Evolutionary conservation across 2,329 filamentous ascomycete species (phyloP).

Genomic region (Pezicula rhizophila): DNA sequence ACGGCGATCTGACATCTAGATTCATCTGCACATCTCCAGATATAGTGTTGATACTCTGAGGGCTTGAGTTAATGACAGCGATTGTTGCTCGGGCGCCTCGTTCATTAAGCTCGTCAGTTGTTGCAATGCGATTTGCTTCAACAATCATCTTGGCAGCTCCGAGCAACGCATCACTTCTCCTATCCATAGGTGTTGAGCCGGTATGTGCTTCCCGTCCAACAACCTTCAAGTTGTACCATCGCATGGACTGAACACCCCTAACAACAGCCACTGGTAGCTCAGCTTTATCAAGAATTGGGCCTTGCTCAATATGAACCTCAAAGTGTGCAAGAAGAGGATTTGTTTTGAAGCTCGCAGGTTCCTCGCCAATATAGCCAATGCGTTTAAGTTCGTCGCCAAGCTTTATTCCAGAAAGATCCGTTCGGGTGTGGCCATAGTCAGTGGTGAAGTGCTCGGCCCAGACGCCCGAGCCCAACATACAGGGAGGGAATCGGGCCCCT

Average conservation of each 20-base stretch:
- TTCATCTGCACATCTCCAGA: constrained; percentile 9
- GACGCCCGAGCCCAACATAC: constrained; percentile 65
- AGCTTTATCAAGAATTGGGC: constrained; percentile 60
- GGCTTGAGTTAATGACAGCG: constrained; percentile 14
- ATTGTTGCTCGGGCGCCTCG: constrained; percentile 12
- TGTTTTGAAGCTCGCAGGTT: constrained; percentile 45
- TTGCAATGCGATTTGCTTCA: constrained; percentile 1
- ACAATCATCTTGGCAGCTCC: constrained; percentile 57
- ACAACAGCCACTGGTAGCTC: constrained; percentile 61
- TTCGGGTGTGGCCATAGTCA: constrained; percentile 51
- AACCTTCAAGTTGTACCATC: constrained; percentile 63
- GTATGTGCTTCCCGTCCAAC: constrained; percentile 63
- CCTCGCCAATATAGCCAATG: constrained; percentile 61
- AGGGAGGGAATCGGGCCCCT: constrained; percentile 68
- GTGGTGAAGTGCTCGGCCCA: constrained; percentile 62
- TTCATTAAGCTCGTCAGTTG: background rate
- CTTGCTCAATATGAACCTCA: constrained; percentile 78
- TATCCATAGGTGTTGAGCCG: constrained; percentile 60
- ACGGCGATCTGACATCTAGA: constrained; percentile 10
- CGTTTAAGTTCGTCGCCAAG: constrained; percentile 61
- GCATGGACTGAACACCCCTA: constrained; percentile 64
- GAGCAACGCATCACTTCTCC: constrained; percentile 60
- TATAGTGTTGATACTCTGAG: constrained; percentile 13
- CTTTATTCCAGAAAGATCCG: constrained; percentile 52
- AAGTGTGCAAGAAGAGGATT: constrained; percentile 68